Base-by-base conservation (phyloP, 2,329 filamentous ascomycete genomes). In the Macrophomina phaseolina region DNA sequence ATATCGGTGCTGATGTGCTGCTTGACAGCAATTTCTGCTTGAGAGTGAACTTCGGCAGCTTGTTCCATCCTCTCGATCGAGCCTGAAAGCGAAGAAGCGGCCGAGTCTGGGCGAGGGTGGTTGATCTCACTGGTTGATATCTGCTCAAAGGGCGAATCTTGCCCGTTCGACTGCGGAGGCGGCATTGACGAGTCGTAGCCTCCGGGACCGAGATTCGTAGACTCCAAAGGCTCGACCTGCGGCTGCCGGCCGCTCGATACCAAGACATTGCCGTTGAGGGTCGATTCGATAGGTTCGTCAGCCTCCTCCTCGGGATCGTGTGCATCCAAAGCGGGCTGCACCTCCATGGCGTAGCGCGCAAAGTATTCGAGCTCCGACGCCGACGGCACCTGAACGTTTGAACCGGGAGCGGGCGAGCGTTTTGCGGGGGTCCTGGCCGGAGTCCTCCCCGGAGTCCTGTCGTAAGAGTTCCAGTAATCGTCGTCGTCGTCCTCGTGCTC, bases 381-480 rank as follows among this genome's bases (percentile, higher is more conserved):
- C 64, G 72, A 76, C 34, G 70, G 78, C 67, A 70, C 75, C 72
- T 78, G 76, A 8, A 71, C 78, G 70, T 64, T 76, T 72, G 78
- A 45, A 78, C 77, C 65, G 1, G 90, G 89, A 12, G 86, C 89
- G 3, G 90, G 89, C 4, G 89, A 90, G 30, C 81, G 83, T 73
- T 89, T 87, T 28, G 82, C 78, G 6, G 78, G 78, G 14, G 79
- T 79, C 18, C 71, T 36, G 75, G 85, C 87, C 0, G 89, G 89
- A 9, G 89, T 91, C 52, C 84, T 83, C 1, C 85, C 84, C 1
- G 91, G 90, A 4, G 90, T 92, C 32, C 86, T 86, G 75, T 92
- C 91, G 76, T 94, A 94, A 68, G 88, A 86, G 38, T 87, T 90
- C 91, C 91, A 94, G 77, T 94, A 94, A 71, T 89, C 89, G 70